phyloP scores from a whole-genome alignment of 495 filamentous ascomycete genomes.

The Hyphodiscus hymeniophilus region DNA sequence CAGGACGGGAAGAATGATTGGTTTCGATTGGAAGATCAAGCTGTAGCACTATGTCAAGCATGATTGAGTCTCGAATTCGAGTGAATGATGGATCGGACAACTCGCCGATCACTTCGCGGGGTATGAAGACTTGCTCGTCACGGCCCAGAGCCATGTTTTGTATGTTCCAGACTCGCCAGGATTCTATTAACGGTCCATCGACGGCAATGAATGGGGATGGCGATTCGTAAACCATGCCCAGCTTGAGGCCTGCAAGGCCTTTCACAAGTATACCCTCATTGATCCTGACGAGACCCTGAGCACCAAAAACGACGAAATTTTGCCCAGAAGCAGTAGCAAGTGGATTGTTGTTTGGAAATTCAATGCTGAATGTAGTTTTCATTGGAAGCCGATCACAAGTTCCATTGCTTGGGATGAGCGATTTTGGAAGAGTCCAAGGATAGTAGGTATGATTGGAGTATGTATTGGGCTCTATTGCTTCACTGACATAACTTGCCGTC shows the following conservation, averaged over 20 bases:
- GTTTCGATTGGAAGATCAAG: slow-evolving; percentile 23
- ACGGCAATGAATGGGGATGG: slow-evolving; percentile 15
- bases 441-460: slow-evolving; percentile 71
- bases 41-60: slow-evolving; percentile 66
- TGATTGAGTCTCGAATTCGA: slow-evolving; percentile 59
- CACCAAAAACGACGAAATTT: slow-evolving; percentile 49
- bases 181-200: slow-evolving; percentile 23
- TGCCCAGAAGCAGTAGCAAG: not conserved
- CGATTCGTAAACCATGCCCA: slow-evolving; percentile 68
- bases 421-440: slow-evolving; percentile 80
- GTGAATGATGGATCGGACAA: slow-evolving; percentile 80
- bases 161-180: slow-evolving; percentile 67
- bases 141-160: slow-evolving; percentile 75
- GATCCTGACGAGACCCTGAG: slow-evolving; percentile 37
- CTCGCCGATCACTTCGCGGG: slow-evolving; percentile 65
- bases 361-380: slow-evolving; percentile 22
- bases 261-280: slow-evolving; percentile 71
- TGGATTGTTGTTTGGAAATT: slow-evolving; percentile 18
- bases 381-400: slow-evolving; percentile 55
- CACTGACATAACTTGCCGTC: slow-evolving; percentile 12
- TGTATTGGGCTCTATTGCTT: slow-evolving; percentile 24
- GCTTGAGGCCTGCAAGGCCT: slow-evolving; percentile 65
- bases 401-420: slow-evolving; percentile 65
- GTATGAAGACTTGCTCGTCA: slow-evolving; percentile 81
- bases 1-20: slow-evolving; percentile 13